Evolutionary conservation across 805 yeast genomes (phyloP).

Genomic region (Sugiyamaella americana): DNA sequence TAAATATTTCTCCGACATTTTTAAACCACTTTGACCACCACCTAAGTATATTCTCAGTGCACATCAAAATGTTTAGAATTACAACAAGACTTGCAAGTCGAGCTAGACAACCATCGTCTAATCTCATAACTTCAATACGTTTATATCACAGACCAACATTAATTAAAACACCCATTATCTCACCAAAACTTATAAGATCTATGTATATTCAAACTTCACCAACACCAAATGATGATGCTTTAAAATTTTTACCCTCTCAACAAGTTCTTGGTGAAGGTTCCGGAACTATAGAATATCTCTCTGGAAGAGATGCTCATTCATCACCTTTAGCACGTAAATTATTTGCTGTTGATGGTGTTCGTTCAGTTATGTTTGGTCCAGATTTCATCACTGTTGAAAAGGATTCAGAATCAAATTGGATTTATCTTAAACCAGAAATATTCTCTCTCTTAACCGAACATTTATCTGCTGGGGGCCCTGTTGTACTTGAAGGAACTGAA

Average conservation of each 20-base stretch:
- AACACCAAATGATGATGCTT: slow-evolving; percentile 82
- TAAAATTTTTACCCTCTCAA: slow-evolving; percentile 75
- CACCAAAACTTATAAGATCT: slow-evolving; percentile 7
- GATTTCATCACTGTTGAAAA: slow-evolving; percentile 82
- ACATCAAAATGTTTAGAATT: no score
- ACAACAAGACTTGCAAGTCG: no score
- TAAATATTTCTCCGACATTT: no score
- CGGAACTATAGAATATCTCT: slow-evolving; percentile 60
- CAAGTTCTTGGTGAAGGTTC: slow-evolving; percentile 53
- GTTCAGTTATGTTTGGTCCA: slow-evolving; percentile 71
- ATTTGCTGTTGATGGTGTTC: slow-evolving; percentile 69
- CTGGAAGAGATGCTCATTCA: slow-evolving; percentile 66
- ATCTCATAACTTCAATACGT: no score
- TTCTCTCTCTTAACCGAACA: slow-evolving; percentile 44
- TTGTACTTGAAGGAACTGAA: slow-evolving; percentile 38
- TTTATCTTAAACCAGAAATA: slow-evolving; percentile 61
- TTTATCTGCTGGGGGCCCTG: slow-evolving; percentile 43
- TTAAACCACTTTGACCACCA: no score
- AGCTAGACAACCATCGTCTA: no score
- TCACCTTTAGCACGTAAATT: slow-evolving; percentile 75
- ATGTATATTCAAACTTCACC: slow-evolving; percentile 66
- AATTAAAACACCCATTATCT: background rate
- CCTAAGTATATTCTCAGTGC: no score
- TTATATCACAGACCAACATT: no score
- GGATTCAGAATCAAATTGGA: slow-evolving; percentile 55